Conservation (phyloP, 2,329 filamentous ascomycete genomes). For the Helotiales sp. region DNA sequence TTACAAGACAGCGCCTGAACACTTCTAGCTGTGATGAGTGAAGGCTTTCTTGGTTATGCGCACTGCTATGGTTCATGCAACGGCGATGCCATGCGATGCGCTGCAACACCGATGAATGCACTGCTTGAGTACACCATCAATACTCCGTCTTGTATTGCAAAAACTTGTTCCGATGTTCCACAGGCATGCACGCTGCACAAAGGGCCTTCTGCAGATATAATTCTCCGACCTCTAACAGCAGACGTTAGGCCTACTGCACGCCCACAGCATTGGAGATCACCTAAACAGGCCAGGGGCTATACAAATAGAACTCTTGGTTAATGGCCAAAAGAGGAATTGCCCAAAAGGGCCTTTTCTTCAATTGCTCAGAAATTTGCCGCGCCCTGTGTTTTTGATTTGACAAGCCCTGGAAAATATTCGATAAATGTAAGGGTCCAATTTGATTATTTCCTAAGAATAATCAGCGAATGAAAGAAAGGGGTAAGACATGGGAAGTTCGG, state of each 20-base stretch:
- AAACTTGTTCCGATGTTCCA: not conserved
- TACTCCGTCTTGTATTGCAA: conserved; percentile 4
- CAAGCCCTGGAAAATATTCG: not conserved
- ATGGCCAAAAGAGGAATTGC: not conserved
- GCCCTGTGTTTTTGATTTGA: not conserved
- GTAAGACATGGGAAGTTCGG: conserved; percentile 1
- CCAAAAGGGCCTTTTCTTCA: not conserved
- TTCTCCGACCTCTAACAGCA: conserved; percentile 15
- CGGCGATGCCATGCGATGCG: not conserved
- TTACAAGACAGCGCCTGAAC: conserved; percentile 1
- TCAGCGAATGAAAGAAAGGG: not conserved
- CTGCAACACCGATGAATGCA: not conserved
- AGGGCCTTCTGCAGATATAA: not conserved
- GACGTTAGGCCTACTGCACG: conserved; percentile 2
- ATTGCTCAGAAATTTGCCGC: not conserved
- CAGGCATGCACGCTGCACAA: not conserved
- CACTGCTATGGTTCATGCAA: conserved; percentile 4
- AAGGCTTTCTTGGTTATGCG: not conserved
- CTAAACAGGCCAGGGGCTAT: not conserved
- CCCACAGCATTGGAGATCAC: not conserved
- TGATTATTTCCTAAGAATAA: not conserved
- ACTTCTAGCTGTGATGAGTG: not conserved
- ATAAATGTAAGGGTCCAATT: not conserved
- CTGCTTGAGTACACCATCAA: not conserved
- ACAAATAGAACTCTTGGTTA: not conserved